Evolutionary conservation across 2,329 filamentous ascomycete species (phyloP).

Genomic region (Eutypa lata): DNA sequence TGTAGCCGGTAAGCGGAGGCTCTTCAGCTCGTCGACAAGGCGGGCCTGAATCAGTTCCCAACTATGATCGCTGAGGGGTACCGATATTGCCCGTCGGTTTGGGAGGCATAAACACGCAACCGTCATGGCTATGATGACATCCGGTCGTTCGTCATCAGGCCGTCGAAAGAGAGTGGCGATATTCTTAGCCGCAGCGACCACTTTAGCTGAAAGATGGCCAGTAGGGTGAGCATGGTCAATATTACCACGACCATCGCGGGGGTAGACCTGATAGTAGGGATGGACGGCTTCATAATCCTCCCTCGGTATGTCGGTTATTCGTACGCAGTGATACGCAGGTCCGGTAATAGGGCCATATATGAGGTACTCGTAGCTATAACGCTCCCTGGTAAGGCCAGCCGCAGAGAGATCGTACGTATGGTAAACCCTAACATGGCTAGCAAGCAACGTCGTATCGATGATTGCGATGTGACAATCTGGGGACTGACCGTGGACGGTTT

Average conservation of each 20-base stretch:
- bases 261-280: neutral
- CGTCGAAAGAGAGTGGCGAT: neutral
- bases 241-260: too few species aligned
- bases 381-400: neutral
- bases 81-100: neutral
- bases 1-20: neutral
- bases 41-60: neutral
- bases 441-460: slow-evolving; percentile 6
- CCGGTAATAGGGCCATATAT: slow-evolving; percentile 7
- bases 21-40: neutral
- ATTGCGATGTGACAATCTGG: too few species aligned
- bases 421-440: slow-evolving; percentile 5
- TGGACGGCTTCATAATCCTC: too few species aligned
- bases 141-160: neutral
- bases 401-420: neutral
- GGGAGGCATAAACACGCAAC: neutral
- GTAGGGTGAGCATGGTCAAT: too few species aligned
- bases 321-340: slow-evolving; percentile 6
- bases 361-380: slow-evolving; percentile 6
- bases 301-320: neutral
- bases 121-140: neutral
- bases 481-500: too few species aligned
- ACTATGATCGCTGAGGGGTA: neutral
- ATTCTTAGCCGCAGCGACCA: neutral
- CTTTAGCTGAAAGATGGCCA: neutral